Evolutionary conservation across 192 early-diverging fungal genomes (phyloP), one percentile per base, ranked within the genome.

Genomic region (Mortierella claussenii): DNA sequence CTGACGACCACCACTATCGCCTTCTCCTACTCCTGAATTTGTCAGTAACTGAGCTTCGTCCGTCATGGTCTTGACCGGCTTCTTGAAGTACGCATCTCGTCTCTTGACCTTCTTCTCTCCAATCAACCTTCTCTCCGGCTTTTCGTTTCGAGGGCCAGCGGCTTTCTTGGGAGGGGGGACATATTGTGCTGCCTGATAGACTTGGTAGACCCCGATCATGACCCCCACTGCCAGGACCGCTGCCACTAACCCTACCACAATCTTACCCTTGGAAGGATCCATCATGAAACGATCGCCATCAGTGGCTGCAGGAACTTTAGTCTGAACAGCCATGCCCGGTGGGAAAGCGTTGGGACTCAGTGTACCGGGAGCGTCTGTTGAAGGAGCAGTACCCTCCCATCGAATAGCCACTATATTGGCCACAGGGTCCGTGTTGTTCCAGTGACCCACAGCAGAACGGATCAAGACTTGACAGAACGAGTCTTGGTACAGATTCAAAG

Each of bases 101-200:
- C 33, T 57, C 43, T 65, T 74, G 62, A 64, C 48, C 49, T 59
- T 74, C 31, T 51, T 65, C 0, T 15, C 47, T 30, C 54, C 54
- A 8, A 74, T 24, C 9, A 31, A 37, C 7, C 45, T n/a, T 13
- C 28, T 20, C 33, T 27, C 24, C 20, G 10, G 20, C 36, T 59
- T 58, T 28, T 48, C 37, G 37, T 40, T 40, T 40, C 37, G 37
- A 40, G 13, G 13, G 37, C 8, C 37, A 10, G 8, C 8, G 23
- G 20, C 3, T 46, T 50, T 40, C 36, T 69, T 69, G 17, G 46
- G 55, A 32, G 70, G 61, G 11, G 56, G 34, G 2, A 49, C 55
- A 42, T 76, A 76, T 28, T 67, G 57, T 15, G 73, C 50, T 7
- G 65, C 65, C 33, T 51, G n/a, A 43, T 67, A 76, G 0, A 76